Evolutionary conservation across 192 early-diverging fungal species (phyloP), one percentile per base, ranked within the genome.

Genomic region (Phycomyces nitens): DNA sequence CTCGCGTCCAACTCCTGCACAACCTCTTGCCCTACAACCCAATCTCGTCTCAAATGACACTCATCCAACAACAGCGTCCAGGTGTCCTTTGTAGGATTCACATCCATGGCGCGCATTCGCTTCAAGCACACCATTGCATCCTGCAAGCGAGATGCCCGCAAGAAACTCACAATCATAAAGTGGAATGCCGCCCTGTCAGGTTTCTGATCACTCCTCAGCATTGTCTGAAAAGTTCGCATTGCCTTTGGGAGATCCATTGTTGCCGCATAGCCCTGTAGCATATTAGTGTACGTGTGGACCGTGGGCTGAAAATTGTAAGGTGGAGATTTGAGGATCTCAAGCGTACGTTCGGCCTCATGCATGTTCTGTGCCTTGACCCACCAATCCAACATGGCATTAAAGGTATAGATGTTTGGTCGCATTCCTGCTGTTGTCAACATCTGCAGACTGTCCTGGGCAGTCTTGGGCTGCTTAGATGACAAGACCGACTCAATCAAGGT

Each of bases 181-280:
- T 74, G 56, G 51, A 61, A 74, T 5, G 64, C 62, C 2, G 72
- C 72, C 9, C 67, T 50, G 12, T 69, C 72, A 12, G 72, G 72
- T 29, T 69, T 58, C 18, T 62, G 38, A 6, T 60, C 58, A 43
- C 20, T 23, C 9, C 50, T 18, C n/a, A 62, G 12, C 63, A 70
- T 57, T 0, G 18, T n/a, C 9, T 60, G 63, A 44, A 69, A 69
- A 0, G 72, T 66, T 9, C 40, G 49, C 56, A 69, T 70, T 3
- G 64, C 53, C 47, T 65, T 66, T 11, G 40, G 23, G 1, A 74
- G 34, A 39, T 74, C 39, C 41, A 43, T 24, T 15, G 39, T 38
- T 23, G 69, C 56, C 1, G 56, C 62, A 58, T 69, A 62, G 5
- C 72, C 72, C 62, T 74, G 72, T 2, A 74, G 42, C 0, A 74